Percentiles rank a stretch among this genome's conserved stretches.
These are phyloP conservation scores for Microcos paniculata DNA, from an alignment of 345 rosid genomes.

Conservation along the genomic window DNA sequence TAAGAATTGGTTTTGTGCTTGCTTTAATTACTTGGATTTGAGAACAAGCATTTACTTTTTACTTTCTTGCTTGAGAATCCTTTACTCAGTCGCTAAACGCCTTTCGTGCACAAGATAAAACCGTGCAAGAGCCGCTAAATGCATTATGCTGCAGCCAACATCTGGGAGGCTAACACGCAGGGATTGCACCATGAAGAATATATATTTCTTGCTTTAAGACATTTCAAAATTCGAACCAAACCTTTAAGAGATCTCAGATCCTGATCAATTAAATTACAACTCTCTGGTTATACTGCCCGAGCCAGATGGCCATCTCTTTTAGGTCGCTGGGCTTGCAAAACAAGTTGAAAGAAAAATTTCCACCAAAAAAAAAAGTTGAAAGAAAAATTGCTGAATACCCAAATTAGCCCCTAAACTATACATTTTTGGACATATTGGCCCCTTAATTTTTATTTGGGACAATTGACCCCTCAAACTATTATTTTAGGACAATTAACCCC, in stretches of 20 bases:
- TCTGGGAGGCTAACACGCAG: background rate
- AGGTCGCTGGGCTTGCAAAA: background rate
- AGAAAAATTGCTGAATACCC: no score
- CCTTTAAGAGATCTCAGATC: no score
- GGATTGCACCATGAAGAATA: background rate
- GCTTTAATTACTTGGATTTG: conserved; percentile 24
- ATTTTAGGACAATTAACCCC: no score
- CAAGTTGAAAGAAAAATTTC: background rate
- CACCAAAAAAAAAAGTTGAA: no score
- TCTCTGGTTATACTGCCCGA: background rate
- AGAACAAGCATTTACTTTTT: background rate
- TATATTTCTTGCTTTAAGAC: background rate
- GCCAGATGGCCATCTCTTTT: background rate
- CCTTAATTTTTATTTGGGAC: no score
- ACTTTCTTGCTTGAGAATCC: background rate
- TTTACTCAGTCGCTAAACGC: conserved; percentile 33
- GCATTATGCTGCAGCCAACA: background rate
- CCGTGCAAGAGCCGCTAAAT: conserved; percentile 17
- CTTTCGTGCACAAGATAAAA: background rate
- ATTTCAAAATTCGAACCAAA: background rate
- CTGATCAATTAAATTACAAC: background rate
- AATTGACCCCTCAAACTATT: no score
- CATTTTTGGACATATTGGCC: no score
- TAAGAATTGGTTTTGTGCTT: background rate
- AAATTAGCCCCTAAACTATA: no score